Base-by-base conservation (phyloP, 2,329 filamentous ascomycete species). In the Cryoendolithus antarcticus region DNA sequence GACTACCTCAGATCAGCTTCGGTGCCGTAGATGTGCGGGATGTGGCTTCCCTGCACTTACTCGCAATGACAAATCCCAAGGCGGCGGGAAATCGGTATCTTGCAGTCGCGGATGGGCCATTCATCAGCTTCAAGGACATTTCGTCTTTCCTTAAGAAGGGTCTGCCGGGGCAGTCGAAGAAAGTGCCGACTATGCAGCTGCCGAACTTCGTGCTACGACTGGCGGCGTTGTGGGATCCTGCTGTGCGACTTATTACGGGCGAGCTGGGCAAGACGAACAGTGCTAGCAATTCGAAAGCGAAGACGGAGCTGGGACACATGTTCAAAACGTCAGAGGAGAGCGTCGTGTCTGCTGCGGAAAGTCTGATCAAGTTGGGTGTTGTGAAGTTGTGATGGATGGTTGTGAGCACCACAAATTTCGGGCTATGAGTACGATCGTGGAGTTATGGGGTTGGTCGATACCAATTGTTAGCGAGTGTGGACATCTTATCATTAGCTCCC, bases 21-120 rank as follows among this genome's bases (percentile, higher is more conserved):
- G 44, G 47, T 4, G 21, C 48, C 9, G 53, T 57, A 9, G 58
- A 60, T 38, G 57, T 59, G 1, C 48, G 58, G 4, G 58, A 61
- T 38, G 51, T 58, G 6, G 58, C 52, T 2, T 46, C 47, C 15
- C 44, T 59, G 13, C 56, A 61, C 42, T 9, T 60, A 2, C 43
- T 39, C n/a, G 54, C 53, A 3, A 57, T 58, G 54, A 51, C 42
- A 10, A 30, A 43, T 19, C 46, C 52, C 2, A 39, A 47, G 13
- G 53, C 54, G 8, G 40, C 38, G 1, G 49, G 48, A 7, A 44
- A 57, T 42, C 42, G 55, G 7, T 57, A 44, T 31, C 19, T 57
- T 29, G 41, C 54, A n/a, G 39, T 42, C 32, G 24, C 42, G 24
- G 44, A 43, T n/a, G 10, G 12, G 44, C 38, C n/a, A 33, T 19